Base-by-base conservation (phyloP, 495 filamentous ascomycete genomes). In the Emericellopsis terricola region DNA sequence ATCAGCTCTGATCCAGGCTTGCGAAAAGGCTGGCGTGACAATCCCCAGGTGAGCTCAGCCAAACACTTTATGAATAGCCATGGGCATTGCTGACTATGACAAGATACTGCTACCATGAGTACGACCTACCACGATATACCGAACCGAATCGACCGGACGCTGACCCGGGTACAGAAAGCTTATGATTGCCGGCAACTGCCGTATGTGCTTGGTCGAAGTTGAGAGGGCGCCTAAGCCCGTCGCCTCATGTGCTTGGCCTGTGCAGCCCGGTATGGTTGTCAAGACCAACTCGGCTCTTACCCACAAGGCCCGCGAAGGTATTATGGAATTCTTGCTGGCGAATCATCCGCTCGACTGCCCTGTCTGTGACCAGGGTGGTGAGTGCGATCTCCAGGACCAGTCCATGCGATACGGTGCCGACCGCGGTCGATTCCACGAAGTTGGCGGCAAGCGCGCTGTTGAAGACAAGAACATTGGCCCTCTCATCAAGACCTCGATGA, bases 401-500 rank as follows among this genome's bases (percentile, higher is more conserved):
- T 93, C 84, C 14, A 97, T 97, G 89, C 70, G 89, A 47, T 97
- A 96, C 55, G 89, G 89, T 44, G 82, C 81, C 32, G 89, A 97
- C 55, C 72, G 89, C 42, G 89, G 89, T 33, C 78, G 89, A 42
- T 97, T 97, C 59, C 89, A 97, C 55, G 89, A 97, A 60, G 60
- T 82, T 42, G 73, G 70, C 28, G 89, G 89, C 45, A 97, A 97
- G 70, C 80, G 89, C 55, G 89, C 82, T 4, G 84, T 94, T 19
- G 89, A 97, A 63, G 89, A 97, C 55, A 97, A 97, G 69, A 96
- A 96, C 51, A 94, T 97, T 43, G 89, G 89, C 5, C 89, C 89
- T n/a, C 56, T 97, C 38, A 77, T 97, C 53, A 97, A 97, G 67
- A 97, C 89, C 11, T 96, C 91, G n/a, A 97, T 97, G 89, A 97